Evolutionary conservation across 2,329 filamentous ascomycete species (phyloP), one percentile per base, ranked within the genome.

Genomic region (Neoscytalidium dimidiatum): DNA sequence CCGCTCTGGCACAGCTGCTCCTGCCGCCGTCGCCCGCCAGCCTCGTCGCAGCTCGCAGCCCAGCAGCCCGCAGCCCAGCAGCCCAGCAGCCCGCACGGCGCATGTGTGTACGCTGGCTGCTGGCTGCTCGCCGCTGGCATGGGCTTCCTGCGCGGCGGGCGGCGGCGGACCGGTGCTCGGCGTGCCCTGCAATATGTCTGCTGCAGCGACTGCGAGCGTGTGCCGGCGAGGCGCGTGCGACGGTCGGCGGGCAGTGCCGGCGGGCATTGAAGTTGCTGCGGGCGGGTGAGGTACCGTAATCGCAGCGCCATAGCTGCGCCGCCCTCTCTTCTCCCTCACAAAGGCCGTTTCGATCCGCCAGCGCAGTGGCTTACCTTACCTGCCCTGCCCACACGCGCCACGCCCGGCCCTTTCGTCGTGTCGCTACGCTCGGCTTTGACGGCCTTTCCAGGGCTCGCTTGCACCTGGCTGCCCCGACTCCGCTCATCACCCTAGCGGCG

Each of bases 391-490:
- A 58, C 53, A 35, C 53, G 23, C 35, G 35, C 53, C 53, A 43
- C 53, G 53, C 53, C 53, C 53, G 53, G 35, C 35, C 53, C 35
- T 58, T 58, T 56, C 52, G 53, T 41, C 23, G 56, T 33, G n/a
- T 26, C n/a, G n/a, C 26, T 23, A n/a, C 56, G 38, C 56, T 60
- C 41, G 38, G 56, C 56, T 60, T 44, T 46, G 38, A 33, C 56
- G 28, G 35, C 23, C 53, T 29, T 11, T 38, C 51, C 51, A 38
- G 49, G 51, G 51, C 52, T 58, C 53, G 53, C 35, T 46, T 60
- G 56, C 56, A 60, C 56, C 56, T 60, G 56, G 38, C 56, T 46
- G 56, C 53, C 35, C 56, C 56, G 56, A 60, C 56, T 46, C 41
- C 41, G 56, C 56, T 46, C 38, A 13, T 26, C 14, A 60, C 49